Evolutionary conservation across 2,329 filamentous ascomycete species (phyloP).

Genomic region (Botrytis aclada): DNA sequence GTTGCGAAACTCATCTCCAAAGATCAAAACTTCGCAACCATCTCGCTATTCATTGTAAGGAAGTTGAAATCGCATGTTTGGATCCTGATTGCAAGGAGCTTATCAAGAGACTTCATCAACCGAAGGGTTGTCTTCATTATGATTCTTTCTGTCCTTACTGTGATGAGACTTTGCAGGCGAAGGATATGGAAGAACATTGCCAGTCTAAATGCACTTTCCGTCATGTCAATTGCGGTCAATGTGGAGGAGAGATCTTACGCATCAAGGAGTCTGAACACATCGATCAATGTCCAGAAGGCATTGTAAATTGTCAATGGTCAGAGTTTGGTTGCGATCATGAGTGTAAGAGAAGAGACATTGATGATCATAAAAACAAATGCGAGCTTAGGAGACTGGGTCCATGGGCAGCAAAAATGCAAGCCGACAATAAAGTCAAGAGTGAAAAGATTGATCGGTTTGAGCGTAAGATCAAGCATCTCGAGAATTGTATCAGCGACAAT

Average conservation of each 20-base stretch:
- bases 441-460: constrained; percentile 47
- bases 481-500: constrained; percentile 37
- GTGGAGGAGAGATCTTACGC: constrained; percentile 31
- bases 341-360: constrained; percentile 42
- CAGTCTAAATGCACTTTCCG: constrained; percentile 46
- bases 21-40: constrained; percentile 56
- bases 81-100: constrained; percentile 47
- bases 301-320: constrained; percentile 47
- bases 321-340: constrained; percentile 48
- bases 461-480: constrained; percentile 44
- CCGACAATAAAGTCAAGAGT: constrained; percentile 41
- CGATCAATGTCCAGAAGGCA: constrained; percentile 45
- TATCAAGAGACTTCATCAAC: constrained; percentile 49
- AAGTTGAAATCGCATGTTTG: constrained; percentile 55
- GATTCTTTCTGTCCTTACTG: constrained; percentile 54
- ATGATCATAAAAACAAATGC: constrained; percentile 48
- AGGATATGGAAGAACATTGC: constrained; percentile 47
- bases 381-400: constrained; percentile 52
- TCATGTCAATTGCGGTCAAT: constrained; percentile 31
- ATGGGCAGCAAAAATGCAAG: constrained; percentile 47
- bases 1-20: constrained; percentile 50
- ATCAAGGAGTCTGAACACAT: constrained; percentile 37
- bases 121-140: constrained; percentile 55
- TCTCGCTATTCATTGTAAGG: constrained; percentile 54
- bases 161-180: constrained; percentile 44